Evolutionary conservation across 1,139 yeast genomes (phyloP), one percentile per base, ranked within the genome.

Genomic region (Yamadazyma trypodendri): DNA sequence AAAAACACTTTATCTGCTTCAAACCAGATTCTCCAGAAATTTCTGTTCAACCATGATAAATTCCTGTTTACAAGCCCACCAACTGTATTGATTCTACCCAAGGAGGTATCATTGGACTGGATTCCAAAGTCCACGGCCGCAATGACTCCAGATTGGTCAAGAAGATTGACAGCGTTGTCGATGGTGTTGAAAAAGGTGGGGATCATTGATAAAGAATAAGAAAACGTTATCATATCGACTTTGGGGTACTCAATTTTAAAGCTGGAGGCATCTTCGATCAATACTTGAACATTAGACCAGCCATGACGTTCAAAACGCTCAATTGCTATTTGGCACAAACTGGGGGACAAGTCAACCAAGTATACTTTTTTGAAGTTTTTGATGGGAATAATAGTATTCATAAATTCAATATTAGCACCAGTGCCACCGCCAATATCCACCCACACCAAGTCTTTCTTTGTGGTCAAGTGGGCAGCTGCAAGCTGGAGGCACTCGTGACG

Each of bases 21-120:
- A 60, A 85, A 85, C 95, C 95, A 85, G 38, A 82, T 68, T 55
- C 89, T 74, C 95, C 95, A 85, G 56, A 85, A 85, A 31, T 86
- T 83, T 56, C 95, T 70, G 38, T 78, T 71, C 39, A 82, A 47
- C 94, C 94, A 85, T 28, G 88, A 82, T 45, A 79, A 81, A 55
- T 84, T 84, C 55, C 94, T 72, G 50, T 79, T 75, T 23, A 74
- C 72, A 46, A 80, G 65, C 7, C 94, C 94, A 37, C 94, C 94
- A 28, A 84, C 64, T 6, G 90, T 82, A 52, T 84, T 79, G 39
- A 80, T 73, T 56, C 86, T 74, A n/a, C 90, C 90, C 49, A 79
- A 67, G 6, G 79, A 69, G 33, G 82, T 79, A 36, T 81, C 81
- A 35, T 66, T 63, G 24, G 84, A 72, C 56, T 84, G 94, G 40